Conservation (phyloP, 257 asterid species). For the Salvia rosmarinus region DNA sequence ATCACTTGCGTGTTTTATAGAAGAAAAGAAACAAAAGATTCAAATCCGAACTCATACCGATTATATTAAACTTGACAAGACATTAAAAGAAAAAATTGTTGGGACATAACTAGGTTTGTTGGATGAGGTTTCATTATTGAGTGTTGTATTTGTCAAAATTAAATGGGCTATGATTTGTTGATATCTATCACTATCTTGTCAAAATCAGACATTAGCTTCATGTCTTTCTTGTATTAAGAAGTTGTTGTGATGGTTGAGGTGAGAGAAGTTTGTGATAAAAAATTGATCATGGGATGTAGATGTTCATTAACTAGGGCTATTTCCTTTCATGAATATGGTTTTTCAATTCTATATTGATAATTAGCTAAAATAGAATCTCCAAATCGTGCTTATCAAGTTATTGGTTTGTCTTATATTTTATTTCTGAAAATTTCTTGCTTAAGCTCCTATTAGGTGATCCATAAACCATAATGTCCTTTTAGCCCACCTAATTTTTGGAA, state of each 20-base stretch:
- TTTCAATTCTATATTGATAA: background rate
- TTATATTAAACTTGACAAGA: background rate
- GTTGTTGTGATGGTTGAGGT: constrained; percentile 25
- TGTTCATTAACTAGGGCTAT: background rate
- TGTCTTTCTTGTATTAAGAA: background rate
- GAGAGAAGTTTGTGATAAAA: background rate
- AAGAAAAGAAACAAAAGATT: background rate
- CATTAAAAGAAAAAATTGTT: background rate
- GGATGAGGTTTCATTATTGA: background rate
- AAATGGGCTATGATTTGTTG: background rate
- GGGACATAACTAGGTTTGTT: background rate
- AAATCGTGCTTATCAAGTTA: background rate
- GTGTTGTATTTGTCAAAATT: background rate
- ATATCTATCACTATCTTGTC: background rate
- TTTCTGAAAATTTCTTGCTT: background rate
- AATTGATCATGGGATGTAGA: background rate
- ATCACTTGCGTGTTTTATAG: too few species aligned
- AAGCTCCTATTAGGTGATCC: constrained; percentile 4
- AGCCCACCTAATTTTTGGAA: constrained; percentile 1
- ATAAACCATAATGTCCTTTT: background rate
- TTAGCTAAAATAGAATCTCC: constrained; percentile 9
- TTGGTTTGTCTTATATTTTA: background rate
- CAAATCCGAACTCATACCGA: background rate
- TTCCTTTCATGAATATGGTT: background rate
- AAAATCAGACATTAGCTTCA: background rate